Conservation (phyloP, 768 basidiomycete genomes). For the Lactarius indigo region DNA sequence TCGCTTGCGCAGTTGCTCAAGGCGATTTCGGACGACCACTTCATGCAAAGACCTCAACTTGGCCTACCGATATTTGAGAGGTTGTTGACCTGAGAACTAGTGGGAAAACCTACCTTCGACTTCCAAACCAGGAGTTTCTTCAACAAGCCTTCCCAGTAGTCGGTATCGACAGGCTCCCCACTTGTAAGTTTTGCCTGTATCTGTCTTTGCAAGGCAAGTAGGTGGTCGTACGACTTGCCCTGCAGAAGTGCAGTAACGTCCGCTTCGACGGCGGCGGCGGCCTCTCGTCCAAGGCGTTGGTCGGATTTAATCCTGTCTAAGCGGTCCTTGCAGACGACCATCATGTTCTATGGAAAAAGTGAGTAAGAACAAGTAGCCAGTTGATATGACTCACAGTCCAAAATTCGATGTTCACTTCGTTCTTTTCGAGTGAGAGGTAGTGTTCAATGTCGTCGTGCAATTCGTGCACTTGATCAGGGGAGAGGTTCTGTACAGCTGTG, state of each 20-base stretch:
- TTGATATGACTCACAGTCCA: slow-evolving; percentile 71
- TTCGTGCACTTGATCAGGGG: slow-evolving; percentile 85
- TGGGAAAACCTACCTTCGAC: slow-evolving; percentile 63
- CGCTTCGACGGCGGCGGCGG: slow-evolving; percentile 75
- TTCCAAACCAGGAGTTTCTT: slow-evolving; percentile 96
- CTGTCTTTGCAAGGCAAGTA: slow-evolving; percentile 76
- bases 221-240: slow-evolving; percentile 83
- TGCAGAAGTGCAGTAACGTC: slow-evolving; percentile 79
- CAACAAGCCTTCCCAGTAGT: slow-evolving; percentile 94
- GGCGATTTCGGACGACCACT: slow-evolving; percentile 91
- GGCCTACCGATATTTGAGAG: slow-evolving; percentile 48
- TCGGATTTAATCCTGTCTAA: slow-evolving; percentile 69
- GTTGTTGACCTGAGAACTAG: background rate
- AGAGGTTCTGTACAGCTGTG: slow-evolving; percentile 59
- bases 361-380: slow-evolving; percentile 4
- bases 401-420: slow-evolving; percentile 87
- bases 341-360: slow-evolving; percentile 70
- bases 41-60: slow-evolving; percentile 92
- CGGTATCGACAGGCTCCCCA: slow-evolving; percentile 92
- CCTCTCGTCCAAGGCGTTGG: slow-evolving; percentile 62
- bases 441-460: slow-evolving; percentile 92
- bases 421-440: slow-evolving; percentile 83
- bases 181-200: slow-evolving; percentile 86
- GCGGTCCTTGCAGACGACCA: slow-evolving; percentile 92
- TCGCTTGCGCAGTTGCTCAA: slow-evolving; percentile 92